Evolutionary conservation across 371 early-diverging fungal genomes (phyloP).

Genomic region (Catenaria anguillulae): DNA sequence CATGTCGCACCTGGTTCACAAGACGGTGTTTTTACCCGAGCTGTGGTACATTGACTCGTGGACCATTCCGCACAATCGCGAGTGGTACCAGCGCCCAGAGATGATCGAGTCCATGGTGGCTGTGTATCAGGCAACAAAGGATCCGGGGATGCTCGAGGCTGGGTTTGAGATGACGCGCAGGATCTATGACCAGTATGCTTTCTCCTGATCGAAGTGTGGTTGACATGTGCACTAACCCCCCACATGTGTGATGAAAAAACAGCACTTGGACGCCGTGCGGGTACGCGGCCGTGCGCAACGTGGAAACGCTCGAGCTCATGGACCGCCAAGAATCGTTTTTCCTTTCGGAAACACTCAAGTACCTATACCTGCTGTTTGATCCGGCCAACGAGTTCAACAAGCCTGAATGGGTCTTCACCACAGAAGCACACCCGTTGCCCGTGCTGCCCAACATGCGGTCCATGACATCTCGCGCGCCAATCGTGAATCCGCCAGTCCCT

Average conservation of each 20-base stretch:
- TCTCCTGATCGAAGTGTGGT: background rate
- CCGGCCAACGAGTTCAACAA: slow-evolving; percentile 45
- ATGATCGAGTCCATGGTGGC: slow-evolving; percentile 86
- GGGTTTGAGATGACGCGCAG: background rate
- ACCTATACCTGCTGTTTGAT: slow-evolving; percentile 77
- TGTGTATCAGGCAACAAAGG: slow-evolving; percentile 45
- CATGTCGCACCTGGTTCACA: slow-evolving; percentile 65
- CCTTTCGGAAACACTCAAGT: slow-evolving; percentile 88
- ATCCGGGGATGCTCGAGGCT: background rate
- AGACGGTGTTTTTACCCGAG: slow-evolving; percentile 49
- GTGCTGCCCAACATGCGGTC: slow-evolving; percentile 26
- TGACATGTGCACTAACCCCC: too few species aligned
- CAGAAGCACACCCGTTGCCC: slow-evolving; percentile 76
- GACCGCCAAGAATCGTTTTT: slow-evolving; percentile 33
- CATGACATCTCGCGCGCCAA: too few species aligned
- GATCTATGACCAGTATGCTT: background rate
- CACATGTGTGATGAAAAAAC: background rate
- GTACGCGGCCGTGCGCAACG: background rate
- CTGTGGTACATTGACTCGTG: slow-evolving; percentile 21
- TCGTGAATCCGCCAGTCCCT: background rate
- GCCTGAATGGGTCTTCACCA: slow-evolving; percentile 54
- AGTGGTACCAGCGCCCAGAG: slow-evolving; percentile 83
- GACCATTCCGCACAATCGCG: slow-evolving; percentile 21
- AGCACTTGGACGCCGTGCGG: background rate
- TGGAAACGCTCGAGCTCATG: background rate